These are phyloP conservation scores for Corylus avellana DNA, from an alignment of 306 rosid species.

Conservation along the genomic window DNA sequence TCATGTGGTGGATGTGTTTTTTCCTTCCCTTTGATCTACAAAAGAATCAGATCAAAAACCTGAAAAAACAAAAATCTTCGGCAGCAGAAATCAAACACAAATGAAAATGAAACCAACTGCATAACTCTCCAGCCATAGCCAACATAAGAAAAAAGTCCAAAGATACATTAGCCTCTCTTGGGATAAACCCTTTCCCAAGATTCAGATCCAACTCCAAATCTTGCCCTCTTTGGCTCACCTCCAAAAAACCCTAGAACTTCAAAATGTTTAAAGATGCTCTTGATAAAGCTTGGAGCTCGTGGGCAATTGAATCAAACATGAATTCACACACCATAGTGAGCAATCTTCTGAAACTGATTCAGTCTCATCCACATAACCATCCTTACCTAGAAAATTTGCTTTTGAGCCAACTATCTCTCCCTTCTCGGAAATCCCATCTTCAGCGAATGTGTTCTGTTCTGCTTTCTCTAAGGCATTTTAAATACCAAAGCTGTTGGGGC, in stretches of 20 bases:
- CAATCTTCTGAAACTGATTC: too few species aligned
- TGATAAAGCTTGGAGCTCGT: too few species aligned
- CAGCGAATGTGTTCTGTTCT: not conserved
- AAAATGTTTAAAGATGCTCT: too few species aligned
- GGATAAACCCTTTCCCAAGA: too few species aligned
- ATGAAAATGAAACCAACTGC: not conserved
- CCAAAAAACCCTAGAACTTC: too few species aligned
- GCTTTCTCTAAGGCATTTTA: not conserved
- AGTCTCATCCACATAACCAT: constrained; percentile 42
- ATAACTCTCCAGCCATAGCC: not conserved
- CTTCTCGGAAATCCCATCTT: constrained; percentile 10
- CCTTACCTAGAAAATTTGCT: not conserved
- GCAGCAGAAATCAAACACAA: not conserved
- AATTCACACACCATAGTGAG: too few species aligned
- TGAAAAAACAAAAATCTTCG: not conserved
- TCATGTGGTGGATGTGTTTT: too few species aligned
- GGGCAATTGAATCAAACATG: too few species aligned
- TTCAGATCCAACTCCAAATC: too few species aligned
- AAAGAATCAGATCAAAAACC: not conserved
- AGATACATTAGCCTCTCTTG: not conserved
- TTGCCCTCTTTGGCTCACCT: too few species aligned
- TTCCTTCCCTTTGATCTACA: not conserved
- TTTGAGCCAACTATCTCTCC: constrained; percentile 4
- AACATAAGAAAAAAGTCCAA: not conserved
- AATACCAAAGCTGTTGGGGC: not conserved